Evolutionary conservation across 2,329 filamentous ascomycete species (phyloP), one percentile per base, ranked within the genome.

Genomic region (Monosporascus sp.): DNA sequence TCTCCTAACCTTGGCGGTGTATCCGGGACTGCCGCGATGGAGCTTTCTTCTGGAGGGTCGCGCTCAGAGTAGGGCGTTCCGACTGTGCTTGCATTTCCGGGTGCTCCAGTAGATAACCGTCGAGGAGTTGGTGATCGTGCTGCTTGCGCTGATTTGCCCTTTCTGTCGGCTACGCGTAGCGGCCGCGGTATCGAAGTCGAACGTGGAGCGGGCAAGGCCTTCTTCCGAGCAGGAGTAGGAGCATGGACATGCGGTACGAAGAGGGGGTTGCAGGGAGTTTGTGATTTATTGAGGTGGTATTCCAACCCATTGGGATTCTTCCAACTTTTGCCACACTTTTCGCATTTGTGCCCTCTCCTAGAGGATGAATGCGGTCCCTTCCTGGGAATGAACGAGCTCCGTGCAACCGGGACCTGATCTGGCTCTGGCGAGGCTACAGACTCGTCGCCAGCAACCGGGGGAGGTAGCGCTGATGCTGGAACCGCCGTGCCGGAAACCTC

Each of bases 271-370:
- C 81, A 85, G 15, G 72, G 22, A 3, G 77, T 78, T 54, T 71
- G 71, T 1, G 81, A 79, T 59, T 82, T 84, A 37, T 76, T 77
- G 15, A 78, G 66, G 56, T 85, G 81, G 60, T 85, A 85, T 49
- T 82, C 80, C 17, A 84, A 68, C 0, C 81, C 81, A 46, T 80
- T 70, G 37, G 78, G 72, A 50, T 84, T 84, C 64, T 82, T 83
- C 80, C 80, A 85, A 11, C 66, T 68, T 3, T 74, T 75, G 9
- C 75, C 75, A 54, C 81, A 85, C 44, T 74, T 78, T 9, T 79
- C 74, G 56, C 81, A 85, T 20, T 66, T 70, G 60, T 70, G 82
- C 2, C 68, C 59, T 69, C 68, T 17, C 58, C 48, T 59, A 15
- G 54, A 46, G 35, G 49, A 51, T 53, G 37, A 46, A 53, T n/a